These are phyloP conservation scores for Xenosphaeropsis pyriputrescens DNA, from an alignment of 2,329 filamentous ascomycete species.

Conservation along the genomic window DNA sequence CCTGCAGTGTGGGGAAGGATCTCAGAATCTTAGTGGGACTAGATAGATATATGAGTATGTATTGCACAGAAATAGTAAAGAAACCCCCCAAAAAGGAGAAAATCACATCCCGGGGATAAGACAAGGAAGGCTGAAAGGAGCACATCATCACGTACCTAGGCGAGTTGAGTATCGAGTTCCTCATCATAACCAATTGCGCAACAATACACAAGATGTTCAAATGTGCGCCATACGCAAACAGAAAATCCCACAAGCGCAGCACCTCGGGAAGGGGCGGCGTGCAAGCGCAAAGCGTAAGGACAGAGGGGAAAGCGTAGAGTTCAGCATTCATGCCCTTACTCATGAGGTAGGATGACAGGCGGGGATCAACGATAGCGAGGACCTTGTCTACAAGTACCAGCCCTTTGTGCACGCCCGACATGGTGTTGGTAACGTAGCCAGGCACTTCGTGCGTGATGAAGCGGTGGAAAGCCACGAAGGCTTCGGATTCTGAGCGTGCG, in stretches of 20 bases:
- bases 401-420: constrained; percentile 93
- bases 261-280: constrained; percentile 92
- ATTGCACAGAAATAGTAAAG: constrained; percentile 7
- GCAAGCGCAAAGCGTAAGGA: constrained; percentile 87
- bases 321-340: constrained; percentile 81
- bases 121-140: background rate
- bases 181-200: constrained; percentile 79
- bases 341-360: constrained; percentile 70
- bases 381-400: constrained; percentile 86
- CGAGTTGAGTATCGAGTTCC: constrained; percentile 70
- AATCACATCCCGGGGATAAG: background rate
- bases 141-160: constrained; percentile 46
- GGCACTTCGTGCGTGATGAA: constrained; percentile 82
- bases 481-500: constrained; percentile 85
- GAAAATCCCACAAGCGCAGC: constrained; percentile 85
- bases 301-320: constrained; percentile 92
- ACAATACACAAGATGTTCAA: constrained; percentile 95
- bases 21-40: constrained; percentile 90
- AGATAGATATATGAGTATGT: background rate
- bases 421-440: constrained; percentile 85
- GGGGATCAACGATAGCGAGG: constrained; percentile 79
- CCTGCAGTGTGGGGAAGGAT: constrained; percentile 71
- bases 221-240: constrained; percentile 91
- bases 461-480: constrained; percentile 79
- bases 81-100: constrained; percentile 1